Base-by-base conservation (phyloP, 768 basidiomycete genomes). In the Termitomyces sp. region DNA sequence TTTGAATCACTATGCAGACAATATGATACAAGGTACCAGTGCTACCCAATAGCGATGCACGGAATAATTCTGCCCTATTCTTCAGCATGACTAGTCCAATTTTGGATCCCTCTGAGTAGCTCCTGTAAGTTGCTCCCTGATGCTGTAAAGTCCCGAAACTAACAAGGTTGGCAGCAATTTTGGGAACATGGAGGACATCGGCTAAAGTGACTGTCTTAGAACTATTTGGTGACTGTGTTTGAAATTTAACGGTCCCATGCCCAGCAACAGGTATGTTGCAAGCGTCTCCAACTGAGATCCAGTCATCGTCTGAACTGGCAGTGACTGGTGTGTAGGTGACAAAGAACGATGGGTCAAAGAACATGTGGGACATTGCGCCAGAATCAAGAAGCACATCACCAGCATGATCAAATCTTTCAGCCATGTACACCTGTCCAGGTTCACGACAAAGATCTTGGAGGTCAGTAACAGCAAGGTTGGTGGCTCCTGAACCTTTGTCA, bases 221-320 rank as follows among this genome's bases (percentile, higher is more conserved):
- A 17, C 44, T 19, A 21, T 19, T 31, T 14, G 11, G 41, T 23
- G 14, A 53, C 31, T 16, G 17, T 16, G n/a, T 23, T 23, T 46
- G 21, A 29, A 54, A 54, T 7, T 54, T 54, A 5, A 54, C 17
- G 6, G 53, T 54, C 8, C 53, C 53, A 35, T 14, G 16, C 44
- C 43, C 34, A 17, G 10, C 53, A 25, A 54, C 23, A n/a, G 53
- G 53, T 54, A 54, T n/a, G 23, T 44, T 25, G 21, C 8, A 14
- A 10, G 53, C 6, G 9, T 54, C 44, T 45, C 53, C 53, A 7
- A 54, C 43, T 54, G 34, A 45, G 29, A 54, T 54, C 32, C 17
- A 54, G 53, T 54, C 23, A n/a, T 54, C 16, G 17, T 46, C 23
- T 25, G 34, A 54, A 11, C 4, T 8, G 35, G 34, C 31, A 23